Percentiles rank a stretch among this genome's conserved stretches.
These are phyloP conservation scores for Neckera pumila DNA, from an alignment of 225 moss, liverwort and hornwort genomes.

Conservation along the genomic window DNA sequence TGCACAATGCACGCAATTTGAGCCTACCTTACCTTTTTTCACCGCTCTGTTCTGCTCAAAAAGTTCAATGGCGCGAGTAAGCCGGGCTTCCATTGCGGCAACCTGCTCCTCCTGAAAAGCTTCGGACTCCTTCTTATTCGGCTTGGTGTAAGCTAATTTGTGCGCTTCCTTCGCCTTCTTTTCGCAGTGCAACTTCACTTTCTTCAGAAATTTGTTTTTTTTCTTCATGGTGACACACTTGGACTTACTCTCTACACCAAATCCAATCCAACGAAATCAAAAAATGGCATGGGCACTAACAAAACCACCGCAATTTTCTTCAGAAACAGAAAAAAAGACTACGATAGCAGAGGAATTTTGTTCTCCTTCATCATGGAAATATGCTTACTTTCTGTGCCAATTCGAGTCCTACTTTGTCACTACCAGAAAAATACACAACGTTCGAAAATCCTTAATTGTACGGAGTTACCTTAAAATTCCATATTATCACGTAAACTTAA, in stretches of 20 bases:
- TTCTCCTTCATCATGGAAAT: conserved; percentile 56
- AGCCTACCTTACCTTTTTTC: conserved; percentile 62
- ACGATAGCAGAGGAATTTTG: conserved; percentile 1
- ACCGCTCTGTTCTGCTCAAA: conserved; percentile 57
- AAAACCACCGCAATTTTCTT: not conserved
- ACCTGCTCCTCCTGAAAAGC: conserved; percentile 67
- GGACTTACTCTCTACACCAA: conserved; percentile 71
- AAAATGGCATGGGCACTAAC: not conserved
- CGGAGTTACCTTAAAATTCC: not conserved
- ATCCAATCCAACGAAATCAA: not conserved
- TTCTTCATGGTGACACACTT: conserved; percentile 81
- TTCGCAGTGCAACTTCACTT: conserved; percentile 92
- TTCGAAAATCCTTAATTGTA: conserved; percentile 9
- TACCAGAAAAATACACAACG: not conserved
- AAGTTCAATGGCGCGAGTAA: conserved; percentile 58
- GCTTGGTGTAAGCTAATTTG: conserved; percentile 45
- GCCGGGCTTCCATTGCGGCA: conserved; percentile 66
- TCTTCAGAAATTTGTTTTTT: conserved; percentile 89
- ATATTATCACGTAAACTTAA: not conserved
- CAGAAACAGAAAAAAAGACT: not conserved
- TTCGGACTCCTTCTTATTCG: conserved; percentile 59
- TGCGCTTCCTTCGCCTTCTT: conserved; percentile 96
- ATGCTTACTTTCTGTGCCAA: conserved; percentile 55
- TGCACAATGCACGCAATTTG: not conserved
- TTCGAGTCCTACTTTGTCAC: not conserved